Evolutionary conservation across 2,329 filamentous ascomycete genomes (phyloP), one percentile per base, ranked within the genome.

Genomic region (Daldinia sp.): DNA sequence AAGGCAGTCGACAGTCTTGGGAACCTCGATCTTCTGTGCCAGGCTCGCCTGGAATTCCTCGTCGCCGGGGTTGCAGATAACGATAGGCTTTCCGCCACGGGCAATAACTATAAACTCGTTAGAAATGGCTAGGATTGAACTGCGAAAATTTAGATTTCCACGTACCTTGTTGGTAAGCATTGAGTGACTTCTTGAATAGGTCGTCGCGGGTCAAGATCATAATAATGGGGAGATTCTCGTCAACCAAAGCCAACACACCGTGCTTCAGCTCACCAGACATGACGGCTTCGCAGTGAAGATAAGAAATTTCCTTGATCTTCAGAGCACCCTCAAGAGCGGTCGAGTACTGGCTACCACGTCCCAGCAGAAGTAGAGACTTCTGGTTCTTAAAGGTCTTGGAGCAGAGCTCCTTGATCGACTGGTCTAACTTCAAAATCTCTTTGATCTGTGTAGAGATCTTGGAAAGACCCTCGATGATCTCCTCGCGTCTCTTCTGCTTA

Each of bases 221-320:
- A 83, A 99, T 97, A 81, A 99, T 99, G 70, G 96, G 96, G 41
- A 99, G 89, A 83, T 97, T 95, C 88, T 99, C 96, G 78, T 99
- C 96, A 67, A 99, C 96, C 71, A 99, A 88, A 60, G 96, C 96
- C 79, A 99, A 86, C 59, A 99, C 96, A 87, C 96, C 96, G 82
- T 99, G 96, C 89, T 99, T 99, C 77, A 99, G 89, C 85, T 99
- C 96, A 83, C 96, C 96, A 72, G 96, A 98, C 96, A 99, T 99
- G 86, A 99, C 96, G 76, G 96, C 96, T 85, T 99, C 96, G 83
- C 96, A 99, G 84, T 99, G 96, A 67, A 99, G 92, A 83, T 99
- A 99, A 18, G 95, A 98, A 78, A 99, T 99, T 85, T 99, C 96
- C 89, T 99, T 99, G 83, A 99, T 99, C 88, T 99, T 99, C 75